Conservation (phyloP, 257 asterid species). For the Solanum bulbocastanum region DNA sequence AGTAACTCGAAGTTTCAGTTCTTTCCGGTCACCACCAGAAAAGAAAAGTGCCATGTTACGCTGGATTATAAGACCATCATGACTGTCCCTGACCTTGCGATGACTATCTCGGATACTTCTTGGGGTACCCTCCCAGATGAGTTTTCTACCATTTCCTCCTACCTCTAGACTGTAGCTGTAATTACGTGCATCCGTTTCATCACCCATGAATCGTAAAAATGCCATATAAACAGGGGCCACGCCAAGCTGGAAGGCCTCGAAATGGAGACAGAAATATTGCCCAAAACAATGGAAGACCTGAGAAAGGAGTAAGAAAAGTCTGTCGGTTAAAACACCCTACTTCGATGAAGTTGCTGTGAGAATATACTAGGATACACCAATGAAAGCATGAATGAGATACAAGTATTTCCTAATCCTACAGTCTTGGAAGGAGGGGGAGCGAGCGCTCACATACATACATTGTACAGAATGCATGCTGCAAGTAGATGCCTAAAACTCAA, state of each 20-base stretch:
- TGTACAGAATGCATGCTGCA: not conserved
- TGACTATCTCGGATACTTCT: constrained; percentile 74
- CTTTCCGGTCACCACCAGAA: constrained; percentile 75
- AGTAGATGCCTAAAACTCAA: not conserved
- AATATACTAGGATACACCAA: not conserved
- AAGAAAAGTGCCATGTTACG: constrained; percentile 83
- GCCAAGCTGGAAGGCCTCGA: constrained; percentile 75
- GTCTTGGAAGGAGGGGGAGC: not conserved
- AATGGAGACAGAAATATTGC: constrained; percentile 75
- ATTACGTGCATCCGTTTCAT: constrained; percentile 57
- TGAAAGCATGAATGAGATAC: not conserved
- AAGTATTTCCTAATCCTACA: not conserved
- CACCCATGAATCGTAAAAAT: constrained; percentile 76
- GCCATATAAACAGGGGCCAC: constrained; percentile 80
- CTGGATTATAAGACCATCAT: constrained; percentile 71
- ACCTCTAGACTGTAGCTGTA: constrained; percentile 81
- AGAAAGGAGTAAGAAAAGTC: not conserved
- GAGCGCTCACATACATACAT: not conserved
- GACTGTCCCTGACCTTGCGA: constrained; percentile 76
- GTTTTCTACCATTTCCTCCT: constrained; percentile 67
- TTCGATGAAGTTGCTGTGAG: not conserved
- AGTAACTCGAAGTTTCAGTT: constrained; percentile 77
- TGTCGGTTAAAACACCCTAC: not conserved
- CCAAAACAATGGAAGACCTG: constrained; percentile 76
- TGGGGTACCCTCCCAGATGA: constrained; percentile 77